A percentile compares a stretch with the other conserved stretches of the same genome.
These are phyloP conservation scores for Yarrowia osloensis DNA, from an alignment of 805 yeast species.

Conservation along the genomic window DNA sequence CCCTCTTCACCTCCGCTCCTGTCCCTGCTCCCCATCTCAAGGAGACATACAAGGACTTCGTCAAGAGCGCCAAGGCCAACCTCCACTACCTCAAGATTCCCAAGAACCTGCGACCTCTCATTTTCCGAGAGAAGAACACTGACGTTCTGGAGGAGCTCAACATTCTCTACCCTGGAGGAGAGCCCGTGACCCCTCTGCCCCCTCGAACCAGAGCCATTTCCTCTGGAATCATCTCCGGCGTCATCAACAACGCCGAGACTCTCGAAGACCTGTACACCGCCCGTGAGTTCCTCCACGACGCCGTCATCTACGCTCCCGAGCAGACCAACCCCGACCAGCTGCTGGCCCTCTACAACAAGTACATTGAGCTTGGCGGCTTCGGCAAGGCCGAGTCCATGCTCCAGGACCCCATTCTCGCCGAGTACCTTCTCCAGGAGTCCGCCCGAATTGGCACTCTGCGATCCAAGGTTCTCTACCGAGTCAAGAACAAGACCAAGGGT, in stretches of 20 bases:
- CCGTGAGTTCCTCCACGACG: not conserved
- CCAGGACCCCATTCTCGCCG: not conserved
- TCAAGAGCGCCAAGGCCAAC: not conserved
- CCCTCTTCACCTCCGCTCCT: not conserved
- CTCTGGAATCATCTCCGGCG: not conserved
- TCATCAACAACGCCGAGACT: not conserved
- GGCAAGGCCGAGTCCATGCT: slow-evolving; percentile 3
- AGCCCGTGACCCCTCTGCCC: not conserved
- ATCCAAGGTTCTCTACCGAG: slow-evolving; percentile 2
- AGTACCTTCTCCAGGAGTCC: not conserved
- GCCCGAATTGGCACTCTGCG: slow-evolving; percentile 20
- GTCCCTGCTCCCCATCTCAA: not conserved
- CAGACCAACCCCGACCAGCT: slow-evolving; percentile 4
- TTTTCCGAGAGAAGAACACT: slow-evolving; percentile 12
- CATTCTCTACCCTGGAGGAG: slow-evolving; percentile 10
- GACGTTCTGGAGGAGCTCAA: slow-evolving; percentile 26
- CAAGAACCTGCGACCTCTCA: slow-evolving; percentile 28
- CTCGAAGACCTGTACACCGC: not conserved
- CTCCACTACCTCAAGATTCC: slow-evolving; percentile 23
- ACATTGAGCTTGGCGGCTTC: not conserved
- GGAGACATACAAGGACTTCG: not conserved
- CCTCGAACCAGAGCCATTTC: slow-evolving; percentile 4
- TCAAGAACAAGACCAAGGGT: not conserved
- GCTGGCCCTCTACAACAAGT: slow-evolving; percentile 2
- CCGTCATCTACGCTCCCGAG: slow-evolving; percentile 18